phyloP scores from a whole-genome alignment of 176 grass and related monocot species.

The Oryza officinalis region DNA sequence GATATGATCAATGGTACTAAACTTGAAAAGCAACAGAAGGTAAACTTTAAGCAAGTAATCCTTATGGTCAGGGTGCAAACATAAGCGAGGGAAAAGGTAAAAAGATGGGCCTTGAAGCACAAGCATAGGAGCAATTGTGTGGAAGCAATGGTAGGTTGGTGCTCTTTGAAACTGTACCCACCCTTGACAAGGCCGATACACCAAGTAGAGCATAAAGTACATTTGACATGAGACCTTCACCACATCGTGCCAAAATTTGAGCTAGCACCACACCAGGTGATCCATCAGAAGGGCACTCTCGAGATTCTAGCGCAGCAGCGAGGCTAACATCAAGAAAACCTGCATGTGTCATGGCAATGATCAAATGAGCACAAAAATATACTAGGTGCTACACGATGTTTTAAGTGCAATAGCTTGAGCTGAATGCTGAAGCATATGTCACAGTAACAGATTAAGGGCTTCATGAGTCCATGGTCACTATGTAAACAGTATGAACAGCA shows the following conservation, averaged over 20 bases:
- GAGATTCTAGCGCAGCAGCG: constrained; percentile 61
- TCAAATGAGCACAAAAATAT: constrained; percentile 22
- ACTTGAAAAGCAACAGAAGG: neutral
- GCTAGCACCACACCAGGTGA: constrained; percentile 62
- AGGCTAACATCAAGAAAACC: constrained; percentile 86
- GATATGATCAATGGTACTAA: neutral
- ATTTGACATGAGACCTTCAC: constrained; percentile 86
- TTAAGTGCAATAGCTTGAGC: constrained; percentile 17
- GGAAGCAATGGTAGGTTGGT: too few relatives aligned
- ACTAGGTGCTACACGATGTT: neutral
- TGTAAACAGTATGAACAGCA: neutral
- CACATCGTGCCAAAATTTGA: constrained; percentile 68
- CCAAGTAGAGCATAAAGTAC: constrained; percentile 89
- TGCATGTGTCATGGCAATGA: constrained; percentile 49
- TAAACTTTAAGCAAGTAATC: neutral
- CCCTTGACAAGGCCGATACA: constrained; percentile 90
- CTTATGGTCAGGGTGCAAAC: constrained; percentile 20
- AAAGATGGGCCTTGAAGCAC: constrained; percentile 18
- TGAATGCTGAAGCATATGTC: neutral
- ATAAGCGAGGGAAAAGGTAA: constrained; percentile 13
- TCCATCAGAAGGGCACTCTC: constrained; percentile 49
- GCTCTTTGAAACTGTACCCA: too few relatives aligned
- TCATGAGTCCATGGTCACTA: neutral
- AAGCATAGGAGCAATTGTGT: neutral
- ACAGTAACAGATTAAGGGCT: neutral